Base-by-base conservation (phyloP, 352 stramenopile genomes). In the Aphanomyces cochlioides region DNA sequence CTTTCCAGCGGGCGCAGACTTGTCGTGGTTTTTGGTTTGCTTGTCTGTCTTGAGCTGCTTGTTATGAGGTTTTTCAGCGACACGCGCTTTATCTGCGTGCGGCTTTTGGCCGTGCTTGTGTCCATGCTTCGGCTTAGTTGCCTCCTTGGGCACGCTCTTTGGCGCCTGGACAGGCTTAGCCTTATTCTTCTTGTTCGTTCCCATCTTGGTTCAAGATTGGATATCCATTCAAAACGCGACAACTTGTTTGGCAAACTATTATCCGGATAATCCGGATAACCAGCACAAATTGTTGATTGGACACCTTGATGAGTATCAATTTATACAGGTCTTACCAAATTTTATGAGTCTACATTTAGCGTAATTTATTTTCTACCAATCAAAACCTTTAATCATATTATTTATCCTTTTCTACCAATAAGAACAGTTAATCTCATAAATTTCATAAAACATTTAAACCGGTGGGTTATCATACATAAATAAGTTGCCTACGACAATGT, bases 151-250 rank as follows among this genome's bases (percentile, higher is more conserved):
- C 43, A 7, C 54, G 54, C 1, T 61, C 28, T 7, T 61, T 61
- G 54, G 54, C 54, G 12, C 28, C 5, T 21, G 54, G 54, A 40
- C 54, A 28, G 13, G 34, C 54, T 61, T 61, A 12, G 54, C 54
- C 15, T 12, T 37, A 28, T 61, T 61, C 54, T 61, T 61, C 54
- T 19, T 40, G 17, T 61, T 61, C 54, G 54, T 37, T 61, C 54
- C 54, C 54, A 61, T 61, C 54, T 61, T 61, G 54, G 13, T 61
- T 61, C 54, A 61, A 61, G 54, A 61, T 61, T 61, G 54, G 54
- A 61, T 61, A 61, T 61, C 54, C 54, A 61, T 61, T 61, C 54
- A 61, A 61, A 61, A 19, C 15, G 7, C 50, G 36, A 58, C 8
- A 36, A 8, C 50, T 19, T 13, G 54, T 37, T 28, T 12, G 17